These are phyloP conservation scores for Mycena sp. DNA, from an alignment of 1,284 basidiomycete species.

Conservation along the genomic window DNA sequence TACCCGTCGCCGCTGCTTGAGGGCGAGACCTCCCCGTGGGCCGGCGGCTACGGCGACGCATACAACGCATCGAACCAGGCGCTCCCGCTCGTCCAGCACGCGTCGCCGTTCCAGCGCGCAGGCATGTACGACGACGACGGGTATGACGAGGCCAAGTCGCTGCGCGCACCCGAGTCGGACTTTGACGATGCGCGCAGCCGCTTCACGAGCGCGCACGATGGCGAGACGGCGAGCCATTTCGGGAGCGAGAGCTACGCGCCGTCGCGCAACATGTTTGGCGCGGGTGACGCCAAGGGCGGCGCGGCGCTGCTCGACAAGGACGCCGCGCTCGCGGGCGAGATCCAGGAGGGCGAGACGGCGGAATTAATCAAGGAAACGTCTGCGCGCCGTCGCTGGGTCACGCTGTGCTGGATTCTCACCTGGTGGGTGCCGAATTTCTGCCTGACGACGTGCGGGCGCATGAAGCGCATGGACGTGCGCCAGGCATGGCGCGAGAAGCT, in stretches of 20 bases:
- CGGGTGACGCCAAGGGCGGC: slow-evolving; percentile 74
- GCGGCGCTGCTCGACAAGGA: slow-evolving; percentile 71
- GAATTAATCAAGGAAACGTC: slow-evolving; percentile 88
- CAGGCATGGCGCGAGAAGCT: slow-evolving; percentile 99
- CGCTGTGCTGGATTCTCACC: slow-evolving; percentile 89
- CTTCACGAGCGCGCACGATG: slow-evolving; percentile 76
- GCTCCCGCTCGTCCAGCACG: slow-evolving; percentile 81
- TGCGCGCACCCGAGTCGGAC: slow-evolving; percentile 70
- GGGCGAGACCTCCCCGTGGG: slow-evolving; percentile 51
- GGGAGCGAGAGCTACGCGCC: slow-evolving; percentile 94
- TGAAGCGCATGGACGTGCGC: slow-evolving; percentile 94
- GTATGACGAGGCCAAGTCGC: slow-evolving; percentile 76
- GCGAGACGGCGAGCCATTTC: slow-evolving; percentile 78
- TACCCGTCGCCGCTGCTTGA: slow-evolving; percentile 62
- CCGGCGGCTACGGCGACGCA: slow-evolving; percentile 34
- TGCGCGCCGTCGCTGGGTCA: slow-evolving; percentile 88
- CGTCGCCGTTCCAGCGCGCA: slow-evolving; percentile 78
- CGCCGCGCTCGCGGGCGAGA: slow-evolving; percentile 82
- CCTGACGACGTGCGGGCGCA: slow-evolving; percentile 80
- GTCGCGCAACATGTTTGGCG: slow-evolving; percentile 91
- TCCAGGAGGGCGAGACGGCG: slow-evolving; percentile 85
- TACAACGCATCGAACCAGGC: slow-evolving; percentile 60
- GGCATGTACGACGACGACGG: slow-evolving; percentile 76
- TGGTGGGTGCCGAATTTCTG: slow-evolving; percentile 88
- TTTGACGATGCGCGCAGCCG: slow-evolving; percentile 75